Evolutionary conservation across 257 asterid species (phyloP).

Genomic region (Buddleja alternifolia): DNA sequence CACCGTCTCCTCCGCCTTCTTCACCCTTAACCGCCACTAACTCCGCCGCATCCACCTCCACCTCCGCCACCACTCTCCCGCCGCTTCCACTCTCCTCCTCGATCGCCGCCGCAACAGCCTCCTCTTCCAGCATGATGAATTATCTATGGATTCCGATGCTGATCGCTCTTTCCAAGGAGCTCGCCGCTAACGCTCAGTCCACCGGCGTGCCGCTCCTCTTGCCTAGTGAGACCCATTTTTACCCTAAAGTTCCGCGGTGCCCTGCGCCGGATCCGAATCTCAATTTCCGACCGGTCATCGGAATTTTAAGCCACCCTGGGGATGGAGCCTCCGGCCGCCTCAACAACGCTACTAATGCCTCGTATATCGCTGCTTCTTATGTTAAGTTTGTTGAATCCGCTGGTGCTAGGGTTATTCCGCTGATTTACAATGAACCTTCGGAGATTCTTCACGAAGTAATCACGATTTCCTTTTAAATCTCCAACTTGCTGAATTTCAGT

Average conservation of each 20-base stretch:
- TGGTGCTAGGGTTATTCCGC: constrained; percentile 94
- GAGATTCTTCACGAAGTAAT: constrained; percentile 57
- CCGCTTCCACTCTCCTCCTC: constrained; percentile 20
- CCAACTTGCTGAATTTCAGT: constrained; percentile 2
- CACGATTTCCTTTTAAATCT: not conserved
- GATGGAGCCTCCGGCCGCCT: constrained; percentile 91
- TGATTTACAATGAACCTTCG: constrained; percentile 71
- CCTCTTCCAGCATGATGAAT: constrained; percentile 48
- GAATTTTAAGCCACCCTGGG: constrained; percentile 85
- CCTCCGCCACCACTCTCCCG: constrained; percentile 19
- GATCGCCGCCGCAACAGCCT: constrained; percentile 21
- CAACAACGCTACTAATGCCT: constrained; percentile 57
- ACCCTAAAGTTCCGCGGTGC: constrained; percentile 41
- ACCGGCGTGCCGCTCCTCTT: constrained; percentile 40
- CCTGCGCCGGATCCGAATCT: constrained; percentile 58
- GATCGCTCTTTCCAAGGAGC: constrained; percentile 49
- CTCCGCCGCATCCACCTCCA: constrained; percentile 17
- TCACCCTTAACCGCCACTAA: constrained; percentile 13
- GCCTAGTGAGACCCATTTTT: constrained; percentile 42
- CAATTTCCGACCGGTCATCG: constrained; percentile 82
- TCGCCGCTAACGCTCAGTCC: constrained; percentile 39
- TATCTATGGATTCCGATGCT: constrained; percentile 57
- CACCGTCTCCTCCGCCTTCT: constrained; percentile 16
- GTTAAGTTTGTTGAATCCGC: constrained; percentile 90
- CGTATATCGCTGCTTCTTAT: constrained; percentile 89